A percentile compares a stretch with the other conserved stretches of the same genome.
These are phyloP conservation scores for Saturnispora saitoi DNA, from an alignment of 805 yeast species.

Conservation along the genomic window DNA sequence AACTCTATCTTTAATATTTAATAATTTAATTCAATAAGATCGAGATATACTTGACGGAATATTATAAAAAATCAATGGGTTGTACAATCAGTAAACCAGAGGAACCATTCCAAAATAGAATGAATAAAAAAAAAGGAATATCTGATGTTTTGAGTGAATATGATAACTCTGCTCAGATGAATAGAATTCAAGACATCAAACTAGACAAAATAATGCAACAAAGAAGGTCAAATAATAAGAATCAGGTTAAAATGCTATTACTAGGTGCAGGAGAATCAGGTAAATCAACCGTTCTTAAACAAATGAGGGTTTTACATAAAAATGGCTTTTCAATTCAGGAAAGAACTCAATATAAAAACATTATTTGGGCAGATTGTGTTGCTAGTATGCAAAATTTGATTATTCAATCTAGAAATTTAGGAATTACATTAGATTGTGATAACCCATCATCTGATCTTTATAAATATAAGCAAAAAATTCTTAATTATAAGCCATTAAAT, in stretches of 20 bases:
- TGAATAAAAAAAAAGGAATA: slow-evolving; percentile 27
- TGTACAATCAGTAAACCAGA: slow-evolving; percentile 49
- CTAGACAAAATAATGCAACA: slow-evolving; percentile 52
- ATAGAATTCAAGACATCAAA: slow-evolving; percentile 31
- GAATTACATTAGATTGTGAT: slow-evolving; percentile 61
- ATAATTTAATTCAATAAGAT: not conserved
- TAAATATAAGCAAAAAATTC: slow-evolving; percentile 39
- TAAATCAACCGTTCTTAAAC: slow-evolving; percentile 86
- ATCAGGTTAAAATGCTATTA: slow-evolving; percentile 63
- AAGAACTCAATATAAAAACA: slow-evolving; percentile 68
- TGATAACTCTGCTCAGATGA: slow-evolving; percentile 14
- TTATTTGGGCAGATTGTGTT: slow-evolving; percentile 88
- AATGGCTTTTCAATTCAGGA: slow-evolving; percentile 79
- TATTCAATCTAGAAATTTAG: slow-evolving; percentile 62
- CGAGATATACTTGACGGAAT: not conserved
- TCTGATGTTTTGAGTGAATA: slow-evolving; percentile 7
- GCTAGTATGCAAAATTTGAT: slow-evolving; percentile 75
- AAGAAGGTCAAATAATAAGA: slow-evolving; percentile 44
- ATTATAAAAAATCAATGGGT: slow-evolving; percentile 43
- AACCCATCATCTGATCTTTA: slow-evolving; percentile 39
- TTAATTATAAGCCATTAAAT: slow-evolving; percentile 50
- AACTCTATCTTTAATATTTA: not conserved
- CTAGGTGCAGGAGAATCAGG: slow-evolving; percentile 95
- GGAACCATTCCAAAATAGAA: not conserved
- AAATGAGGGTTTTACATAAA: slow-evolving; percentile 75